Percentiles rank a stretch among this genome's conserved stretches.
phyloP scores from a whole-genome alignment of 2,329 filamentous ascomycete species.

The Trichoderma lentiforme region DNA sequence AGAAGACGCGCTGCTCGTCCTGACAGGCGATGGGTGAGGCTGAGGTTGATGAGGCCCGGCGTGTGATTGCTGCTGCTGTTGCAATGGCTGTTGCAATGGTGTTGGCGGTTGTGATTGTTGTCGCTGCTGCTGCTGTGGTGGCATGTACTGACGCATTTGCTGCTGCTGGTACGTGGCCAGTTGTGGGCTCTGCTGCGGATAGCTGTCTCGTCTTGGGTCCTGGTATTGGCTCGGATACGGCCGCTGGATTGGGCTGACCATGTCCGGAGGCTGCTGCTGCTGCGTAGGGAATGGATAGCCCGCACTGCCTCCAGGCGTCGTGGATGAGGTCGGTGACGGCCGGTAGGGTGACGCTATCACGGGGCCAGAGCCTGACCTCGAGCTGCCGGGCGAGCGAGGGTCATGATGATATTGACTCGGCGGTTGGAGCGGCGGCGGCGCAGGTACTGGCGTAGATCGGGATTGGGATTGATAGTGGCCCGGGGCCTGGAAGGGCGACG shows the following conservation, averaged over 20 bases:
- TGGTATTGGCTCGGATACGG: slow-evolving; percentile 43
- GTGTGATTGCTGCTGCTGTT: slow-evolving; percentile 18
- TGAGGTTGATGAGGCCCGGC: slow-evolving; percentile 32
- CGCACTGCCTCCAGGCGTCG: slow-evolving; percentile 37
- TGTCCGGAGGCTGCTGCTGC: slow-evolving; percentile 39
- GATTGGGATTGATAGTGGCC: slow-evolving; percentile 42
- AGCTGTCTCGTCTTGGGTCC: slow-evolving; percentile 46
- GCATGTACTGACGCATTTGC: not conserved
- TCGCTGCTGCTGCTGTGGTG: not conserved
- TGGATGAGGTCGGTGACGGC: slow-evolving; percentile 44
- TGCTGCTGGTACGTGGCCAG: slow-evolving; percentile 22
- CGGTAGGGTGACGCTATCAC: slow-evolving; percentile 44
- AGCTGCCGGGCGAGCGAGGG: slow-evolving; percentile 48
- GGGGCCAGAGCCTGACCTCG: slow-evolving; percentile 32
- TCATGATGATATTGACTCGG: slow-evolving; percentile 44
- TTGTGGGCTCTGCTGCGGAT: slow-evolving; percentile 42
- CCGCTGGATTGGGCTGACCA: slow-evolving; percentile 50
- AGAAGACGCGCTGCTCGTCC: slow-evolving; percentile 36
- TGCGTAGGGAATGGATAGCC: slow-evolving; percentile 52
- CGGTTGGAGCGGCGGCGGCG: slow-evolving; percentile 46
- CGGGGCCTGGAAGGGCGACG: slow-evolving; percentile 38
- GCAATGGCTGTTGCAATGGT: slow-evolving; percentile 25
- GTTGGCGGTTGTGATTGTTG: too few species aligned
- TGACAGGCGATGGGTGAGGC: slow-evolving; percentile 43
- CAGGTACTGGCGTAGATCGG: slow-evolving; percentile 31